Base-by-base conservation (phyloP, 108 stramenopile genomes). In the Fistulifera pelliculosa region DNA sequence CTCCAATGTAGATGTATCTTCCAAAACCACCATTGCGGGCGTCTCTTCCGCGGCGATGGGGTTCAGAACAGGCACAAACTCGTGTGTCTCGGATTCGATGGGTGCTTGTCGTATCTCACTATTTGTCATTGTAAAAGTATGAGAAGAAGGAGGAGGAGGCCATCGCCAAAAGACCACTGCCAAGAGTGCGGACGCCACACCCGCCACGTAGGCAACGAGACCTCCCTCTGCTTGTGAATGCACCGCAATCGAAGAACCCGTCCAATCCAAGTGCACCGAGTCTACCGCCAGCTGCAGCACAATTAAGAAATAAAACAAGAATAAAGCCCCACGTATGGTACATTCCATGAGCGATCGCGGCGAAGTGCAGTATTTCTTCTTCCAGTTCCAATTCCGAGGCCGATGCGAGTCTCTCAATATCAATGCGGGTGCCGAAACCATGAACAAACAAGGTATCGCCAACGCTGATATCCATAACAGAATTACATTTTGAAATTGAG, bases 241-340 rank as follows among this genome's bases (percentile, higher is more conserved):
- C 18, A 69, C 28, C 13, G 31, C n/a, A 18, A 77, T 51, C 2
- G 41, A 43, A 0, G 67, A 69, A 24, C 61, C 63, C 15, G 49
- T 63, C 43, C 52, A 62, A 23, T 65, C 22, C 39, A 69, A 53
- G 45, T 55, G 42, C 1, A 77, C 27, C 1, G 55, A 60, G 0
- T 61, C 53, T 6, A 56, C 60, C 17, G 64, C 67, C 19, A 77
- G 38, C 35, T 65, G 64, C 60, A 77, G 38, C 0, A 69, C 44
- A 0, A 26, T 15, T 10, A 77, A 18, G 3, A 66, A n/a, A 40
- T 64, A 72, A n/a, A 73, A 49, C 7, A 62, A 38, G 22, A 68
- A 55, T 28, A 72, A 47, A 22, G 50, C 41, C 40, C 62, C 49
- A 44, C 75, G 53, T 27, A 70, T 56, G 40, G 52, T 40, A 17